Evolutionary conservation across 352 stramenopile genomes (phyloP), one percentile per base, ranked within the genome.

Genomic region (Pythium coloratum): DNA sequence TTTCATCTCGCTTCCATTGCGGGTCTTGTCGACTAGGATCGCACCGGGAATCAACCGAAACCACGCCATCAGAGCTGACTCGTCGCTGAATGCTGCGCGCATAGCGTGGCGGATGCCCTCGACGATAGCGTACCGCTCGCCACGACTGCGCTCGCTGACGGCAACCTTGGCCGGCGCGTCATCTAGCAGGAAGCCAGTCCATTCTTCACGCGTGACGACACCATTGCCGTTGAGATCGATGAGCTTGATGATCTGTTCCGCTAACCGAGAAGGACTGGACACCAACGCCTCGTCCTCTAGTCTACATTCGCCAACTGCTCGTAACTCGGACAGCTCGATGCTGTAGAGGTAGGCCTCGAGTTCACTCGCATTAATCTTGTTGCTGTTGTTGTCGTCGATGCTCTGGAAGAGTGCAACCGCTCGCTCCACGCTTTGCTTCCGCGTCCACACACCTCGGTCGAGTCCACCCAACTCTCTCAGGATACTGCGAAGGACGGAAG

Each of bases 141-240:
- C 36, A 6, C 40, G 30, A 33, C 57, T 59, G 0, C 34, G 16
- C 7, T 50, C 59, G 13, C 20, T 32, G n/a, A 32, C 20, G 2
- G 20, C 1, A 26, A 8, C 18, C 42, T 49, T 32, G n/a, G 44
- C 13, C 16, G 30, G 44, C 20, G 3, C 2, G 18, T 67, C 24
- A 28, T 70, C 50, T 1, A 69, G 26, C 4, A 80, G 53, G 32
- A 88, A 86, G 2, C 64, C 66, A 1, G 85, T 55, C 76, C 77
- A 90, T 58, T 90, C 81, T 42, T 77, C 65, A 1, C 84, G 63
- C 16, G 84, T 89, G 12, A 81, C 65, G 28, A 91, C 81, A 4
- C 81, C 80, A 16, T 90, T 88, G 2, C 70, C 74, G 24, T 85
- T 81, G 38, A 77, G 59, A 59, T 90, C 84, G 42, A 90, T 73